phyloP scores from a whole-genome alignment of 2,329 filamentous ascomycete species.

The Neopestalotiopsis sp. region DNA sequence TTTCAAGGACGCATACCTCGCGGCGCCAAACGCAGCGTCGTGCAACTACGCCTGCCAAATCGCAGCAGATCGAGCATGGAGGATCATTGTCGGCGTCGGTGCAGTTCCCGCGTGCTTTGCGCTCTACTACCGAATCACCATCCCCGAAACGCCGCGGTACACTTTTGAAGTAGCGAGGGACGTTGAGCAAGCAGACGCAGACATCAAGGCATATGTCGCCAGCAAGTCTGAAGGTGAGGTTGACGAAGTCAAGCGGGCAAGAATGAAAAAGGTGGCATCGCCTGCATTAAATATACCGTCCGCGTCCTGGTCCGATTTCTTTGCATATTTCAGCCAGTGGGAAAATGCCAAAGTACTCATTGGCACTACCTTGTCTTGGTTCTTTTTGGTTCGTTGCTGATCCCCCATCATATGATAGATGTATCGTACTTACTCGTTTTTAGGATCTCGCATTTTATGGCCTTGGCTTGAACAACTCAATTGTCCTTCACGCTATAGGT shows the following conservation, averaged over 20 bases:
- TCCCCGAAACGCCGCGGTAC: conserved; percentile 84
- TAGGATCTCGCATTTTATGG: conserved; percentile 73
- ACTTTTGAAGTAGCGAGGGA: conserved; percentile 82
- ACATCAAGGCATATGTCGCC: conserved; percentile 67
- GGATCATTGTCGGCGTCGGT: conserved; percentile 80
- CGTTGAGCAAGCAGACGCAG: conserved; percentile 75
- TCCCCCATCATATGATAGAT: too few relatives aligned
- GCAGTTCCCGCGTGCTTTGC: conserved; percentile 79
- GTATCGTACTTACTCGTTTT: neutral
- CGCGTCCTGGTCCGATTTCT: conserved; percentile 73
- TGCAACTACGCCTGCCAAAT: conserved; percentile 70
- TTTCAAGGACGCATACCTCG: conserved; percentile 60
- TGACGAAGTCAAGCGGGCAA: conserved; percentile 54
- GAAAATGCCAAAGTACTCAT: conserved; percentile 73
- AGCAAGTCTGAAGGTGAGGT: conserved; percentile 54
- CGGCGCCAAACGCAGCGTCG: conserved; percentile 43
- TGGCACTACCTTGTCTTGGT: conserved; percentile 82
- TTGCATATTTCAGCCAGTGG: conserved; percentile 71
- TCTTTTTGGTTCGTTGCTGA: conserved; percentile 63
- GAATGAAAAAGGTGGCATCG: conserved; percentile 58
- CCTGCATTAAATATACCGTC: conserved; percentile 66
- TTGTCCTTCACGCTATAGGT: conserved; percentile 75
- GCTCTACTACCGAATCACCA: conserved; percentile 85
- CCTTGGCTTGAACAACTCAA: conserved; percentile 76
- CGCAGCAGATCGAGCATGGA: conserved; percentile 83